phyloP scores from a whole-genome alignment of 345 rosid genomes.

The Fremontodendron californicum region DNA sequence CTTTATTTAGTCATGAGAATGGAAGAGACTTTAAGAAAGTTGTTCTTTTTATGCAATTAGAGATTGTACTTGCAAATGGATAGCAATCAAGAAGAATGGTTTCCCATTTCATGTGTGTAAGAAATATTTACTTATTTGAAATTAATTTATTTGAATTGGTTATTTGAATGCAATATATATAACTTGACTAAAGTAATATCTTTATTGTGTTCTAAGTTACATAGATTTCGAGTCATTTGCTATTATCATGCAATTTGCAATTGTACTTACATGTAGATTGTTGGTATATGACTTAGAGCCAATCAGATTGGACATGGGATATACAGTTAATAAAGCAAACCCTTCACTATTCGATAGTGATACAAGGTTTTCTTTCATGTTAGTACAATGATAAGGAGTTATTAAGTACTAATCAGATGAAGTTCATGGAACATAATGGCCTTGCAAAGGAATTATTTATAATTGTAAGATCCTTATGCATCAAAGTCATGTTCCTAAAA shows the following conservation, averaged over 20 bases:
- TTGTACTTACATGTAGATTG: not conserved
- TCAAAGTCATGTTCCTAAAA: no score
- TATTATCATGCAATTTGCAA: not conserved
- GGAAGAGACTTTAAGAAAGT: not conserved
- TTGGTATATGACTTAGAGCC: no score
- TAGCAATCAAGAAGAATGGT: not conserved
- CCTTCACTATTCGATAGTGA: no score
- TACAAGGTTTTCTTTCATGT: no score
- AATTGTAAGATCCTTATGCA: no score
- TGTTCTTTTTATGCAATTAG: not conserved
- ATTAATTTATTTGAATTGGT: not conserved
- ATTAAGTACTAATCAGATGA: no score
- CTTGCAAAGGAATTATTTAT: no score
- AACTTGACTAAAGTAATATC: not conserved
- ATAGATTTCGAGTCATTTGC: not conserved
- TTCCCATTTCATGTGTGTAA: not conserved
- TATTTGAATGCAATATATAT: not conserved
- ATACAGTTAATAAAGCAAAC: no score
- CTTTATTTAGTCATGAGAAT: not conserved
- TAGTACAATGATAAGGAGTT: no score
- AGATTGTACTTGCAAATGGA: not conserved
- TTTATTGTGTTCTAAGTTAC: no score
- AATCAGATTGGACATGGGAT: no score
- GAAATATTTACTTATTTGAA: not conserved
- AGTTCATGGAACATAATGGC: no score